These are phyloP conservation scores for Paraconiothyrium brasiliense DNA, from an alignment of 2,329 filamentous ascomycete genomes.

Conservation along the genomic window DNA sequence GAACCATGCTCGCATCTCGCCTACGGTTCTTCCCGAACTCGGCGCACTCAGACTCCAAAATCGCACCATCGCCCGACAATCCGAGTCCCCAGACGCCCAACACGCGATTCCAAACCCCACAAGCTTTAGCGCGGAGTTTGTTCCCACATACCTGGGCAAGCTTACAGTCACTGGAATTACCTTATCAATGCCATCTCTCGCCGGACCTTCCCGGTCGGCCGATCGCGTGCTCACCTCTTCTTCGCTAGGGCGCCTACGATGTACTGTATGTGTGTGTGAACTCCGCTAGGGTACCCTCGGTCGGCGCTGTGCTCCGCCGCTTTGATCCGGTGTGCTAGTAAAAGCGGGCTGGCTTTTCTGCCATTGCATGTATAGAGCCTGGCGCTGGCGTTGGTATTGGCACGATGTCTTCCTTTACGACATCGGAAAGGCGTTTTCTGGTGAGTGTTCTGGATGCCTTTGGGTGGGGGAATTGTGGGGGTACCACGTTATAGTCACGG, in stretches of 20 bases:
- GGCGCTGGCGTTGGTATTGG: too few relatives aligned
- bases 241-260: neutral
- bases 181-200: constrained; percentile 6
- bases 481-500: neutral
- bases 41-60: neutral
- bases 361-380: too few relatives aligned
- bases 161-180: constrained; percentile 9
- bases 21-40: constrained; percentile 2
- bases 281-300: too few relatives aligned
- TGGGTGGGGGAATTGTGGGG: too few relatives aligned
- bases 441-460: too few relatives aligned
- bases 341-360: too few relatives aligned
- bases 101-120: neutral
- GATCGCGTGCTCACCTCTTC: constrained; percentile 4
- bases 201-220: constrained; percentile 2
- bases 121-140: neutral
- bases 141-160: neutral
- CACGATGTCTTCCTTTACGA: too few relatives aligned
- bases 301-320: too few relatives aligned
- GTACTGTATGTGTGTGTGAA: too few relatives aligned
- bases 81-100: constrained; percentile 3
- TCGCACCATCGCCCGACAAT: neutral
- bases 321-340: too few relatives aligned
- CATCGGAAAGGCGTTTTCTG: too few relatives aligned
- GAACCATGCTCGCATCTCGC: neutral